Conservation (phyloP, 306 rosid genomes). For the Prunus mume region DNA sequence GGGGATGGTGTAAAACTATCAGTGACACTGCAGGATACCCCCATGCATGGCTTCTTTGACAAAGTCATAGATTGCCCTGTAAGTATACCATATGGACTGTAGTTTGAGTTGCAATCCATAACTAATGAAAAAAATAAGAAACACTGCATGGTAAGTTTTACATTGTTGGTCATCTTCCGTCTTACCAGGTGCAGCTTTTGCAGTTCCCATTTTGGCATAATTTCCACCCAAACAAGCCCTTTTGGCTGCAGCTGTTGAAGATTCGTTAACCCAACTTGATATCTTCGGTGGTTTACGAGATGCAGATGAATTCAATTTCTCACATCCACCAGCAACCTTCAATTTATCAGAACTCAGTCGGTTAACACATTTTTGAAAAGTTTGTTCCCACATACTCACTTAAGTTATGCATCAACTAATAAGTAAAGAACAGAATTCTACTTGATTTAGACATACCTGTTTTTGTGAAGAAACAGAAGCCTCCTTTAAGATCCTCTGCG, state of each 20-base stretch:
- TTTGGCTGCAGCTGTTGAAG: slow-evolving; percentile 26
- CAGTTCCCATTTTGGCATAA: slow-evolving; percentile 22
- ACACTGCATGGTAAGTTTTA: not conserved
- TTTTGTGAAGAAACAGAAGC: slow-evolving; percentile 9
- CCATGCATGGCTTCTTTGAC: slow-evolving; percentile 24
- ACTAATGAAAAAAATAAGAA: not conserved
- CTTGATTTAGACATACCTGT: slow-evolving; percentile 26
- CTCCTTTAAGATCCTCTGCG: slow-evolving; percentile 18
- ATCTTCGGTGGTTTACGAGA: slow-evolving; percentile 43
- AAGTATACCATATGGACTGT: not conserved
- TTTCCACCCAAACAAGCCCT: slow-evolving; percentile 28
- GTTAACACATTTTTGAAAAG: not conserved
- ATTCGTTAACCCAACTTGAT: slow-evolving; percentile 13
- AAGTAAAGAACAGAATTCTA: not conserved
- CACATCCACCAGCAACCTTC: slow-evolving; percentile 34
- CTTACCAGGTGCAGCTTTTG: slow-evolving; percentile 36
- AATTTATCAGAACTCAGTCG: not conserved
- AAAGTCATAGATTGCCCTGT: slow-evolving; percentile 30
- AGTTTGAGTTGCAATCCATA: slow-evolving; percentile 2
- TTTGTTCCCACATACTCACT: not conserved
- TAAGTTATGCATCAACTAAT: not conserved
- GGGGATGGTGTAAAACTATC: slow-evolving; percentile 16
- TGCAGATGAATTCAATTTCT: slow-evolving; percentile 26
- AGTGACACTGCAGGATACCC: slow-evolving; percentile 6
- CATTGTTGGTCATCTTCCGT: not conserved